These are phyloP conservation scores for Malus hybrid DNA, from an alignment of 331 rosid genomes.

Conservation along the genomic window DNA sequence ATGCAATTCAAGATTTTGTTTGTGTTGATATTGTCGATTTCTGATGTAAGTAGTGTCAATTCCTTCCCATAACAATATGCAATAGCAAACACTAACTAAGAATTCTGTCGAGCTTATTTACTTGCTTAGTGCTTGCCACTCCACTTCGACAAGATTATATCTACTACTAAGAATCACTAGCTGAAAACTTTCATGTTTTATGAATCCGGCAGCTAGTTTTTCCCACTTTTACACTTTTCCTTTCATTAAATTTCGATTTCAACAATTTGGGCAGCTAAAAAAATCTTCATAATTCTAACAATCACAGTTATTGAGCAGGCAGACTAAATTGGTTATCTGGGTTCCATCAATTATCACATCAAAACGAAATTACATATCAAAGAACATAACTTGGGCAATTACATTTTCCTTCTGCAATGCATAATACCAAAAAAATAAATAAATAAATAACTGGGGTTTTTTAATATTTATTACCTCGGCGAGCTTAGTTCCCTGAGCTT, in stretches of 20 bases:
- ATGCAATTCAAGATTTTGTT: background rate
- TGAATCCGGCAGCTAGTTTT: background rate
- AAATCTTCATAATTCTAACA: background rate
- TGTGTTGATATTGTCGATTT: background rate
- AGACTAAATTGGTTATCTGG: background rate
- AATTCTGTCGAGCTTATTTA: too few relatives aligned
- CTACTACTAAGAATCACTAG: background rate
- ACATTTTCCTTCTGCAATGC: background rate
- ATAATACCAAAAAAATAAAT: background rate
- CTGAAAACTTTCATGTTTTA: background rate
- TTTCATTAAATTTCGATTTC: background rate
- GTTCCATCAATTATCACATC: background rate
- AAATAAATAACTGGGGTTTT: background rate
- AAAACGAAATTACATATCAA: background rate
- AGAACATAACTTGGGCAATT: background rate
- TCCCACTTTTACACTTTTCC: background rate
- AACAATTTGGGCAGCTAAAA: background rate
- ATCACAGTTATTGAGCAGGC: background rate
- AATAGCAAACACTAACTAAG: too few relatives aligned
- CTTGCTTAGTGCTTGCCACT: background rate
- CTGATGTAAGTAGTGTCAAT: background rate
- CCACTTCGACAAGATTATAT: background rate
- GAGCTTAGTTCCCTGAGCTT: slow-evolving; percentile 54
- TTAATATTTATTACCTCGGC: slow-evolving; percentile 41
- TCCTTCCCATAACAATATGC: too few relatives aligned